Conservation (phyloP, 2,329 filamentous ascomycete genomes). For the Scytalidium lignicola region DNA sequence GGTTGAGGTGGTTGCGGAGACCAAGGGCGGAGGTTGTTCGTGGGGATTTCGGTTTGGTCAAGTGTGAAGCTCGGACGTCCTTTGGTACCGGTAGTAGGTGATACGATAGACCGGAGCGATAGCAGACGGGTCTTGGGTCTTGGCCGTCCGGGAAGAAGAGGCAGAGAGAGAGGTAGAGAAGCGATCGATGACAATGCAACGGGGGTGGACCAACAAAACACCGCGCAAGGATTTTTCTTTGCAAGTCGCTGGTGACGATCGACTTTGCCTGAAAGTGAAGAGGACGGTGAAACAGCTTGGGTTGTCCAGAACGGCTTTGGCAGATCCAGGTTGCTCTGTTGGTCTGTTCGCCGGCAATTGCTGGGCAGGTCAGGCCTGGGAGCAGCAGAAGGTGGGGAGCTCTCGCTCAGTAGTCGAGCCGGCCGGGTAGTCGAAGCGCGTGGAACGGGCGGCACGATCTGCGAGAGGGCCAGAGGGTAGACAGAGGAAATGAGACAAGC, state of each 20-base stretch:
- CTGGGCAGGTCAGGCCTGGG: background rate
- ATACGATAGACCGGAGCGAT: background rate
- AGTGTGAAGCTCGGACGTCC: slow-evolving; percentile 18
- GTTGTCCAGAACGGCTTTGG: background rate
- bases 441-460: background rate
- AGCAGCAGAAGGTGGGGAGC: background rate
- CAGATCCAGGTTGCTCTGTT: background rate
- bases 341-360: background rate
- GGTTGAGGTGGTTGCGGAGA: background rate
- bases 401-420: background rate
- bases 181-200: background rate
- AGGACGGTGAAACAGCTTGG: background rate
- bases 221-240: no score
- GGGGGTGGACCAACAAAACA: background rate
- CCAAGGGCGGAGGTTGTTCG: background rate
- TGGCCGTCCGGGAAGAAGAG: background rate
- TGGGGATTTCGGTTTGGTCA: slow-evolving; percentile 14
- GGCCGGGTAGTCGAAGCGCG: background rate
- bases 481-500: no score
- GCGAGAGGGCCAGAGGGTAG: background rate
- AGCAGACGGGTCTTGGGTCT: background rate
- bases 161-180: no score
- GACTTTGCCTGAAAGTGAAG: background rate
- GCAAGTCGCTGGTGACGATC: background rate
- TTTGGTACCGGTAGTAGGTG: slow-evolving; percentile 1